phyloP scores from a whole-genome alignment of 129 eudicot species.

The Helichrysum umbraculigerum region DNA sequence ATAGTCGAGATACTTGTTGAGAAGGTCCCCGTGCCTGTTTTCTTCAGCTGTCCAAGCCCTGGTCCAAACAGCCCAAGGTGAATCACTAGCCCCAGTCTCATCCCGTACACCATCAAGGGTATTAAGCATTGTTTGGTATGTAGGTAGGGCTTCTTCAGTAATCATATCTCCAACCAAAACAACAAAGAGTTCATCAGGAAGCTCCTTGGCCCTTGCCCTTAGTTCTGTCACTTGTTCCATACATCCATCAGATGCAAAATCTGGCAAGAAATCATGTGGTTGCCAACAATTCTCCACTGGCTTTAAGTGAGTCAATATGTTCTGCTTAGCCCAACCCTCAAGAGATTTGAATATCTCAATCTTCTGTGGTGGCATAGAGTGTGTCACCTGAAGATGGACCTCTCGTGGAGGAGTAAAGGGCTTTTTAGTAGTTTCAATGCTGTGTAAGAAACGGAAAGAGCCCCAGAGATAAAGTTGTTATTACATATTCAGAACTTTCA shows the following conservation, averaged over 20 bases:
- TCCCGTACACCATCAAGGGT: slow-evolving; percentile 86
- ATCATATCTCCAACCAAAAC: slow-evolving; percentile 88
- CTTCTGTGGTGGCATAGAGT: slow-evolving; percentile 89
- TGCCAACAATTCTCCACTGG: slow-evolving; percentile 92
- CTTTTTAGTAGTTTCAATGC: slow-evolving; percentile 52
- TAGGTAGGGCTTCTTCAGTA: slow-evolving; percentile 95
- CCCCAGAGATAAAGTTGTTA: neutral
- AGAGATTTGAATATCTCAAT: slow-evolving; percentile 70
- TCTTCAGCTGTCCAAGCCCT: slow-evolving; percentile 99
- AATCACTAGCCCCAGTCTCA: slow-evolving; percentile 85
- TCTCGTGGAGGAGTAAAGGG: slow-evolving; percentile 71
- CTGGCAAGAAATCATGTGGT: slow-evolving; percentile 85
- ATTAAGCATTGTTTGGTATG: slow-evolving; percentile 89
- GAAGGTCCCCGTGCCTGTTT: slow-evolving; percentile 93
- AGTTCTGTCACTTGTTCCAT: slow-evolving; percentile 71
- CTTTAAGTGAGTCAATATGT: slow-evolving; percentile 61
- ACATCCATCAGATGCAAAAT: slow-evolving; percentile 83
- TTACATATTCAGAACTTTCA: slow-evolving; percentile 8
- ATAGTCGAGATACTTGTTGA: slow-evolving; percentile 72
- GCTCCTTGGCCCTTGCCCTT: slow-evolving; percentile 68
- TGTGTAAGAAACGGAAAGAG: slow-evolving; percentile 24
- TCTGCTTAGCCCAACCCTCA: slow-evolving; percentile 78
- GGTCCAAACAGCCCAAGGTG: slow-evolving; percentile 89
- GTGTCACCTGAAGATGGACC: slow-evolving; percentile 76
- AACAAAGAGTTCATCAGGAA: slow-evolving; percentile 82